A percentile compares a stretch with the other conserved stretches of the same genome.
phyloP scores from a whole-genome alignment of 2,329 filamentous ascomycete species.

The Aspergillus bombycis region DNA sequence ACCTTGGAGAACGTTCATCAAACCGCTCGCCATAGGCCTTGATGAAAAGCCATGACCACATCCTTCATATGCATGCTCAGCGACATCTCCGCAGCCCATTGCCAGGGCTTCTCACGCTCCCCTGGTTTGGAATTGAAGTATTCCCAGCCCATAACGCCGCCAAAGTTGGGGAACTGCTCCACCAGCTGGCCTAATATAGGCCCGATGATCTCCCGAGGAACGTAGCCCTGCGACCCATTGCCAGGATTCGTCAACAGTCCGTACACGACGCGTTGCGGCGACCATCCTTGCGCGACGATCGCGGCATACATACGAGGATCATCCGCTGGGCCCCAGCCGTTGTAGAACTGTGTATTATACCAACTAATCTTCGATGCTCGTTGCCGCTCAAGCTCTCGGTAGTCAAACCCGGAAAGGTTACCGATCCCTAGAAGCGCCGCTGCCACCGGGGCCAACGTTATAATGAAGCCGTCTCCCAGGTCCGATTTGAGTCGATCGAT shows the following conservation, averaged over 20 bases:
- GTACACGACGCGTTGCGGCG: constrained; percentile 72
- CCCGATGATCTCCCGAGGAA: constrained; percentile 61
- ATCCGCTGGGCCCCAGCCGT: constrained; percentile 75
- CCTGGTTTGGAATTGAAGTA: constrained; percentile 83
- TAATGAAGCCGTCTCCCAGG: constrained; percentile 63
- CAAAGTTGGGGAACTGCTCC: constrained; percentile 69
- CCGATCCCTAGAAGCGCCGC: constrained; percentile 67
- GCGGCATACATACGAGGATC: constrained; percentile 49
- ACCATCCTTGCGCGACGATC: constrained; percentile 64
- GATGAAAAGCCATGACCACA: constrained; percentile 34
- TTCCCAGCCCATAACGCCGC: constrained; percentile 93
- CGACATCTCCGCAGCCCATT: constrained; percentile 75
- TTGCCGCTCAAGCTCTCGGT: constrained; percentile 71
- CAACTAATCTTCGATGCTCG: constrained; percentile 71
- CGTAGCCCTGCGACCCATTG: constrained; percentile 69
- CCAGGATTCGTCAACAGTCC: constrained; percentile 78
- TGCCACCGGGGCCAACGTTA: constrained; percentile 81
- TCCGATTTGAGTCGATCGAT: constrained; percentile 66
- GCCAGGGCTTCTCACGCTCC: constrained; percentile 66
- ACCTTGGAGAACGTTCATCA: constrained; percentile 35
- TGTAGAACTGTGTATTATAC: constrained; percentile 95
- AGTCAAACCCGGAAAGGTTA: constrained; percentile 79
- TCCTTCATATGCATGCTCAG: constrained; percentile 49
- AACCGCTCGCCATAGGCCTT: constrained; percentile 33
- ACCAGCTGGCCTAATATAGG: constrained; percentile 61